These are phyloP conservation scores for Pistacia integerrima DNA, from an alignment of 345 rosid genomes.

Conservation along the genomic window DNA sequence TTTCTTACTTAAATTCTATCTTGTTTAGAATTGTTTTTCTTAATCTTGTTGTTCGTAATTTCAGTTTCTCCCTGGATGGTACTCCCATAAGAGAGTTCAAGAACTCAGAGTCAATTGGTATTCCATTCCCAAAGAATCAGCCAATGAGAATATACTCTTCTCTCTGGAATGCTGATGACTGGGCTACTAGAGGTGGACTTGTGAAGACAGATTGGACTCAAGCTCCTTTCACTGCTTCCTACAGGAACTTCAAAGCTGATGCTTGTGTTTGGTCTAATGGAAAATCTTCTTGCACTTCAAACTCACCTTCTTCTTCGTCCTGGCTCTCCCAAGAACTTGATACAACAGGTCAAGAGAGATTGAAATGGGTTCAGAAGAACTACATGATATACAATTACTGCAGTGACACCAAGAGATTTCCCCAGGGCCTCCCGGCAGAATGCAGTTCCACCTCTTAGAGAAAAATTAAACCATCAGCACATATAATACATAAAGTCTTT, in stretches of 20 bases:
- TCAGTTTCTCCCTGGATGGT: conserved; percentile 56
- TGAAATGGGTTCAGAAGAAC: conserved; percentile 57
- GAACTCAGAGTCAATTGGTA: conserved; percentile 40
- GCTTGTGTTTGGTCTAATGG: conserved; percentile 39
- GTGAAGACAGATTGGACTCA: conserved; percentile 65
- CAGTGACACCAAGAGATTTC: conserved; percentile 55
- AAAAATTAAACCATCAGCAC: background rate
- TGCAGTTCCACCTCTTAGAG: conserved; percentile 21
- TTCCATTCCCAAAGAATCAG: no score
- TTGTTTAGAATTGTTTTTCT: no score
- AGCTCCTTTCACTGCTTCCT: conserved; percentile 65
- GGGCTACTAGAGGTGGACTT: conserved; percentile 77
- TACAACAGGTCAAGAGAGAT: conserved; percentile 29
- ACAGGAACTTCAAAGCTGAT: conserved; percentile 41
- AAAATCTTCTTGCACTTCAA: conserved; percentile 27
- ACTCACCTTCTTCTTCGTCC: conserved; percentile 13
- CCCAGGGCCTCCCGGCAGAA: conserved; percentile 51
- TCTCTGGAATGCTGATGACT: conserved; percentile 64
- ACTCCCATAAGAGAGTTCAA: conserved; percentile 70
- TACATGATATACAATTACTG: conserved; percentile 76
- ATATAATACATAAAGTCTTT: background rate
- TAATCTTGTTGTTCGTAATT: background rate
- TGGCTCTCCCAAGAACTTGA: conserved; percentile 42
- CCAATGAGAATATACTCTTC: no score
- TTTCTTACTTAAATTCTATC: background rate